These are phyloP conservation scores for Abelmoschus esculentus DNA, from an alignment of 345 rosid species.

Conservation along the genomic window DNA sequence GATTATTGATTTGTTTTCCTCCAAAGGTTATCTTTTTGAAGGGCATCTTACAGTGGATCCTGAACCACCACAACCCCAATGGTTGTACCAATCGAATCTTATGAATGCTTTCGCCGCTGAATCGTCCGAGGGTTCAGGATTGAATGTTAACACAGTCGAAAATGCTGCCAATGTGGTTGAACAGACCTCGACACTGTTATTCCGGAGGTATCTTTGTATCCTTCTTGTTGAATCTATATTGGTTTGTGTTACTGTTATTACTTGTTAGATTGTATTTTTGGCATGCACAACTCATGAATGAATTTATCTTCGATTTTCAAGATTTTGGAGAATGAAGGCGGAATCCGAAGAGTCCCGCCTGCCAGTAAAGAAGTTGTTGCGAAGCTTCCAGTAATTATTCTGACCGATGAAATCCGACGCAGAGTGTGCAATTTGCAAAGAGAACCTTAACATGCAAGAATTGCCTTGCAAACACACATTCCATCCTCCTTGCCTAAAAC, in stretches of 20 bases:
- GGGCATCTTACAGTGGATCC: too few species aligned
- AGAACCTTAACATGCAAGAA: constrained; percentile 58
- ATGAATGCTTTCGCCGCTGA: too few species aligned
- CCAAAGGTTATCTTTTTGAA: too few species aligned
- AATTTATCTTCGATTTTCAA: neutral
- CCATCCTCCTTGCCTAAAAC: constrained; percentile 93
- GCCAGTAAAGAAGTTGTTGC: constrained; percentile 91
- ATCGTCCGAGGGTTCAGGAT: too few species aligned
- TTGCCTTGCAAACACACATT: constrained; percentile 78
- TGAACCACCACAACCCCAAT: too few species aligned
- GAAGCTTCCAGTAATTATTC: constrained; percentile 64
- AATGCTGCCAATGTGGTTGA: neutral
- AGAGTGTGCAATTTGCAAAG: constrained; percentile 90
- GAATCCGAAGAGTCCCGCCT: constrained; percentile 71
- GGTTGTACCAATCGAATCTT: too few species aligned
- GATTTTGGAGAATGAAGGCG: constrained; percentile 16
- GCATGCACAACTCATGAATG: neutral
- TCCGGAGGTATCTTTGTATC: too few species aligned
- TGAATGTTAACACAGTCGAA: too few species aligned
- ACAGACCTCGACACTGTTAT: neutral
- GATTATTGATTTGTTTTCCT: too few species aligned
- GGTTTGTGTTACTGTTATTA: too few species aligned
- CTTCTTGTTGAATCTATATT: too few species aligned
- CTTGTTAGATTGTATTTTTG: too few species aligned
- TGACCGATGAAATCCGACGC: constrained; percentile 51